phyloP scores from a whole-genome alignment of 768 basidiomycete species.

The Phallus indusiatus region DNA sequence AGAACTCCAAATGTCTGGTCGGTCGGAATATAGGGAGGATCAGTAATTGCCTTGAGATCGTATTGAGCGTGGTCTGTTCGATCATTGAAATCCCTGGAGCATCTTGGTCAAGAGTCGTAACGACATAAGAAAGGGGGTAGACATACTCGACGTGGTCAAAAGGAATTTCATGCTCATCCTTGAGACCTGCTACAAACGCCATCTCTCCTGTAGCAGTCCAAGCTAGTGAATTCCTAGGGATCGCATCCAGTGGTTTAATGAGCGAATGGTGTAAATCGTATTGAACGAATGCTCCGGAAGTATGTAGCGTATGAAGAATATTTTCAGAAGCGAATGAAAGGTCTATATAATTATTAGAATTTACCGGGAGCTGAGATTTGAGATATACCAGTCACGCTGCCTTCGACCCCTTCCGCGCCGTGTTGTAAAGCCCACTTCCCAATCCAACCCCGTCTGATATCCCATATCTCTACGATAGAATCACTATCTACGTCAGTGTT shows the following conservation, averaged over 20 bases:
- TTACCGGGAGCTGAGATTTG: conserved; percentile 1
- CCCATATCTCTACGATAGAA: conserved; percentile 72
- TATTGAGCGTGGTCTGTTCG: background rate
- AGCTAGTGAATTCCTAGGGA: conserved; percentile 51
- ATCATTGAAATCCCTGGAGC: conserved; percentile 1
- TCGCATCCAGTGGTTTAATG: conserved; percentile 52
- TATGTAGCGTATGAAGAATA: conserved; percentile 63
- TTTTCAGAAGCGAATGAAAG: conserved; percentile 62
- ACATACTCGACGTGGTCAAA: conserved; percentile 70
- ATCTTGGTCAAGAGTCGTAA: conserved; percentile 9
- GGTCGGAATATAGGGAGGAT: conserved; percentile 37
- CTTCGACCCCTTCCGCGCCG: conserved; percentile 47
- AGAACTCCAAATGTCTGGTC: conserved; percentile 53
- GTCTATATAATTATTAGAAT: conserved; percentile 31
- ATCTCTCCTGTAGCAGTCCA: conserved; percentile 61
- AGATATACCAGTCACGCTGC: conserved; percentile 60
- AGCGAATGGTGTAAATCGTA: conserved; percentile 59
- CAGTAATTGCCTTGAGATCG: conserved; percentile 48
- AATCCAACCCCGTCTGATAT: conserved; percentile 70
- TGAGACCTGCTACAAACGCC: conserved; percentile 55
- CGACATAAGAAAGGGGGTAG: conserved; percentile 22
- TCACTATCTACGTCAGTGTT: conserved; percentile 49
- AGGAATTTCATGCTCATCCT: conserved; percentile 50
- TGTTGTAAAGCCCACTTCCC: conserved; percentile 66
- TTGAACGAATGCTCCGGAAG: conserved; percentile 71